These are phyloP conservation scores for Acacia confusa DNA, from an alignment of 306 rosid genomes.

Conservation along the genomic window DNA sequence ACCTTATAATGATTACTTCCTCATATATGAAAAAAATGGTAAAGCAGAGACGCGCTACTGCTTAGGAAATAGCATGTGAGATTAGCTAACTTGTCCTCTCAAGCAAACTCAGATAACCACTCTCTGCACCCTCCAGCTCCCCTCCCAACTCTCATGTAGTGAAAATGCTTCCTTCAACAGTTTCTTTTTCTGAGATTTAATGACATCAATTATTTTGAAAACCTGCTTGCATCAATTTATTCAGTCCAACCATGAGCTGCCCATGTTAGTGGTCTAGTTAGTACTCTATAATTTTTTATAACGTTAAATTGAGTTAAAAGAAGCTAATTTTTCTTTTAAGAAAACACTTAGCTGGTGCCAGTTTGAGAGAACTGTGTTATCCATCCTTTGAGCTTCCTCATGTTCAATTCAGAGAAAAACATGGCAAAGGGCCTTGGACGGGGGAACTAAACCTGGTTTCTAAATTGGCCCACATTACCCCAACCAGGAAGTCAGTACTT, in stretches of 20 bases:
- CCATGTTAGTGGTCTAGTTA: not conserved
- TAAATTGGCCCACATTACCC: not conserved
- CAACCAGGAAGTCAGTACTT: not conserved
- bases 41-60: slow-evolving; percentile 13
- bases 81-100: slow-evolving; percentile 3
- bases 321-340: too few relatives aligned
- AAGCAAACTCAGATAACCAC: not conserved
- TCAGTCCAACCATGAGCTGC: not conserved
- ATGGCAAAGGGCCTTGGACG: not conserved
- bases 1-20: not conserved
- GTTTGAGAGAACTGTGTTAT: not conserved
- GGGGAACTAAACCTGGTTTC: not conserved
- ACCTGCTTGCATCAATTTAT: not conserved
- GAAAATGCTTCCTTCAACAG: slow-evolving; percentile 4
- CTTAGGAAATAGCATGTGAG: slow-evolving; percentile 18
- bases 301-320: not conserved
- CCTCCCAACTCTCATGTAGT: not conserved
- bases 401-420: not conserved
- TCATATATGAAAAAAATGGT: not conserved
- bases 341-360: not conserved
- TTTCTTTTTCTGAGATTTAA: slow-evolving; percentile 13
- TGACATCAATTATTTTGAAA: not conserved
- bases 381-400: not conserved
- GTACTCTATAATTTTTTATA: not conserved
- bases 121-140: not conserved